These are phyloP conservation scores for Quercus lobata DNA, from an alignment of 331 rosid species.

Conservation along the genomic window DNA sequence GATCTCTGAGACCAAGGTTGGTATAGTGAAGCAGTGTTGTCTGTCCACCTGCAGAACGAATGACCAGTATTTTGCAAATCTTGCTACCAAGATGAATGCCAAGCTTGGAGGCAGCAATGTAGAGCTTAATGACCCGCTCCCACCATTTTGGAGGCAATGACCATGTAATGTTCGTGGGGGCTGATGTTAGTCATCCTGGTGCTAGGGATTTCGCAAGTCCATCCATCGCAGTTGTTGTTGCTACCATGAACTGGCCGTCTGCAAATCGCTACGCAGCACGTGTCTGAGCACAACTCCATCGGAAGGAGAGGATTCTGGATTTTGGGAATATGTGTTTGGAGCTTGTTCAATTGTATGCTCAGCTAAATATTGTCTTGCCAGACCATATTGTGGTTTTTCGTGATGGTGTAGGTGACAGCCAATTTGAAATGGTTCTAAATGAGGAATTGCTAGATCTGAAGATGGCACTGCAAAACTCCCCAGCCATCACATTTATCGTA, in stretches of 20 bases:
- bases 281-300: slow-evolving; percentile 46
- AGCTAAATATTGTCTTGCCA: slow-evolving; percentile 41
- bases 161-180: slow-evolving; percentile 76
- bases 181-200: slow-evolving; percentile 84
- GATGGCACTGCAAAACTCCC: slow-evolving; percentile 33
- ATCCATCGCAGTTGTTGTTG: slow-evolving; percentile 76
- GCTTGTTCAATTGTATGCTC: slow-evolving; percentile 45
- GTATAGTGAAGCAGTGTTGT: slow-evolving; percentile 73
- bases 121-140: slow-evolving; percentile 50
- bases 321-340: slow-evolving; percentile 64
- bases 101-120: slow-evolving; percentile 87
- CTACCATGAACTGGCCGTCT: slow-evolving; percentile 80
- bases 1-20: slow-evolving; percentile 69
- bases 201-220: slow-evolving; percentile 41
- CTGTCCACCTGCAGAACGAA: slow-evolving; percentile 35
- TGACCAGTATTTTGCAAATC: slow-evolving; percentile 54
- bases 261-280: slow-evolving; percentile 75
- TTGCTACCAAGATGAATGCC: slow-evolving; percentile 79
- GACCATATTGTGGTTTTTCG: slow-evolving; percentile 57
- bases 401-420: slow-evolving; percentile 71
- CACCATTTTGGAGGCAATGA: slow-evolving; percentile 34
- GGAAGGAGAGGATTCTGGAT: slow-evolving; percentile 44
- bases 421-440: slow-evolving; percentile 82
- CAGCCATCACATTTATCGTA: slow-evolving; percentile 61
- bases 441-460: slow-evolving; percentile 60